phyloP scores from a whole-genome alignment of 2,329 filamentous ascomycete species.

The Penicillium expansum region DNA sequence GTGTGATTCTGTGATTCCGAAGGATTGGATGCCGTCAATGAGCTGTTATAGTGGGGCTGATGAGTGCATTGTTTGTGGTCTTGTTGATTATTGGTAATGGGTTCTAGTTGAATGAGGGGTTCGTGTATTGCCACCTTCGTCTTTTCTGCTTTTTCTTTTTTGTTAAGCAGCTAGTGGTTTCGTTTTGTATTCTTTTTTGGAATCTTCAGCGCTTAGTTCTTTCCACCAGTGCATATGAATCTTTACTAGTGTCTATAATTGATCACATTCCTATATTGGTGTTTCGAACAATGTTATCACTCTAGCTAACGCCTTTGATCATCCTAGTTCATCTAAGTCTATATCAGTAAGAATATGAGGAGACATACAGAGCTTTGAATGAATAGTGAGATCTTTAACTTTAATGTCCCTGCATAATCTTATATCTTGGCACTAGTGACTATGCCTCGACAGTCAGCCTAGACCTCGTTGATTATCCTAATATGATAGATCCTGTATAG shows the following conservation, averaged over 20 bases:
- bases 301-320: no score
- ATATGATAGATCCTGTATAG: background rate
- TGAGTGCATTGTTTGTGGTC: background rate
- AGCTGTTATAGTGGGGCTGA: background rate
- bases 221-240: background rate
- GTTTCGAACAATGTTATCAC: background rate
- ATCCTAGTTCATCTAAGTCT: background rate
- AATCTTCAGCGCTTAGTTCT: background rate
- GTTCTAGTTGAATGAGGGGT: background rate
- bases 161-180: background rate
- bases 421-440: slow-evolving; percentile 1
- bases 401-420: slow-evolving; percentile 6
- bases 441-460: background rate
- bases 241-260: background rate
- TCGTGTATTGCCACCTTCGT: slow-evolving; percentile 4
- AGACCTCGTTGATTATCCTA: background rate
- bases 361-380: background rate
- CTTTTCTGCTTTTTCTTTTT: background rate
- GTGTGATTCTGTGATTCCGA: background rate
- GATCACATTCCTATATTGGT: background rate
- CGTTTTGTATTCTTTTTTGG: background rate
- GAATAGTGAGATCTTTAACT: slow-evolving; percentile 10
- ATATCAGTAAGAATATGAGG: background rate
- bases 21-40: background rate
- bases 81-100: background rate